Evolutionary conservation across 1,284 basidiomycete genomes (phyloP).

Genomic region (Marasmius tenuissimus): DNA sequence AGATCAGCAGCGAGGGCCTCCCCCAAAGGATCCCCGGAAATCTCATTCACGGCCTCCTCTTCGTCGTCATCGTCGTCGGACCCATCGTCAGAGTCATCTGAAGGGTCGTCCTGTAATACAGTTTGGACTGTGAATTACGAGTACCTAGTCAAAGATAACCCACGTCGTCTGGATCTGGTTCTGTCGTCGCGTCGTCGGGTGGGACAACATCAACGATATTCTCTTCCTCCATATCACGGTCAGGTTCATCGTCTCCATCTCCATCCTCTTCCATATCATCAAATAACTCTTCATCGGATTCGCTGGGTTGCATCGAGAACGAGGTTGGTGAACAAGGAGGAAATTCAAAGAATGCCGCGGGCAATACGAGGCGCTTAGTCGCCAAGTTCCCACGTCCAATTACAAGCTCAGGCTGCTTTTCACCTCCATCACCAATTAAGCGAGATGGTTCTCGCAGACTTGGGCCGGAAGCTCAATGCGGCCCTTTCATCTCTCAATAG

Average conservation of each 20-base stretch:
- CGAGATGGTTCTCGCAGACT: slow-evolving; percentile 92
- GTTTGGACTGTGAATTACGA: slow-evolving; percentile 1
- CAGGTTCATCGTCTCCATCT: slow-evolving; percentile 43
- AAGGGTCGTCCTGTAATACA: slow-evolving; percentile 41
- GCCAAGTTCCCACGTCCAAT: slow-evolving; percentile 6
- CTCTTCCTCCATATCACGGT: slow-evolving; percentile 50
- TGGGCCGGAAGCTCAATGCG: slow-evolving; percentile 91
- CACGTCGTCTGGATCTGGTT: slow-evolving; percentile 36
- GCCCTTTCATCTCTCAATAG: slow-evolving; percentile 91
- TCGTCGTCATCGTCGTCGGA: slow-evolving; percentile 55
- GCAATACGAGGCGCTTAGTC: neutral
- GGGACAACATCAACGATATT: slow-evolving; percentile 49
- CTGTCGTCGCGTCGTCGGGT: slow-evolving; percentile 54
- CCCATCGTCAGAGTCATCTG: slow-evolving; percentile 60
- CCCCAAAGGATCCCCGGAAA: slow-evolving; percentile 11
- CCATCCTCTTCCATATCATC: slow-evolving; percentile 48
- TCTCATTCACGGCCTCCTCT: slow-evolving; percentile 27
- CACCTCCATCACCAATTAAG: slow-evolving; percentile 22
- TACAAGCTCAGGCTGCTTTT: neutral
- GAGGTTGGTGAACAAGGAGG: neutral
- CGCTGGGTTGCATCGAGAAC: slow-evolving; percentile 50
- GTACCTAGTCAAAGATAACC: too few relatives aligned
- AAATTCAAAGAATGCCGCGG: neutral
- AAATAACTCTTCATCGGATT: slow-evolving; percentile 65
- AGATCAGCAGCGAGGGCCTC: slow-evolving; percentile 9